Evolutionary conservation across 2,329 filamentous ascomycete genomes (phyloP), one percentile per base, ranked within the genome.

Genomic region (Tricladium varicosporioides): DNA sequence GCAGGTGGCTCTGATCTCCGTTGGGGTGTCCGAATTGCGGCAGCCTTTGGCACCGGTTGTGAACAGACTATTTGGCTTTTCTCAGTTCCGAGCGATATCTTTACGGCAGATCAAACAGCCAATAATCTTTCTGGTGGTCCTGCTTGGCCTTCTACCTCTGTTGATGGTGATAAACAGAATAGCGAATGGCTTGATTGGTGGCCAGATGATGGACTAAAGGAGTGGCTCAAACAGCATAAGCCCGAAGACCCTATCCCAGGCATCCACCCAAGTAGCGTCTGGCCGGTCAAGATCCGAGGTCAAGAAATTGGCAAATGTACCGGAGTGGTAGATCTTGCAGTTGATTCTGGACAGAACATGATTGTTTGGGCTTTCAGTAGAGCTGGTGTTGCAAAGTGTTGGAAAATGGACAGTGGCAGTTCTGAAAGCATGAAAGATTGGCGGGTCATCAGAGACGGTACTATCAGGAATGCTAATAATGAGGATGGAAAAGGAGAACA

Each of bases 1-100:
- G 75, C 78, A 2, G 77, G 78, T 22, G 83, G 80, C 2, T 74
- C 77, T n/a, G 79, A 88, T 61, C 71, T 83, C 8, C 72, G 72
- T 2, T 79, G 79, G 72, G 84, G 86, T 3, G 77, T 85, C 4
- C 75, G 83, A 14, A 72, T 88, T 15, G 79, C 81, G 5, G 85
- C 80, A 22, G 80, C 76, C 2, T 88, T 83, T 68, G 75, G 74
- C 15, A 74, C 77, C 33, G 67, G 62, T 2, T 63, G 58, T 14
- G 62, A 68, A 47, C 76, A 78, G 61, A 66, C 73, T 43, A 62
- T 89, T 22, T 77, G 85, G 52, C 72, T 88, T 1, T 89, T 85
- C 67, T 84, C 78, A 0, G 73, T 89, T 1, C 84, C 86, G 0
- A 69, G 77, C 0, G 84, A 87, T 67, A 69, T 80, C 1, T 80